Percentiles rank a stretch among this genome's conserved stretches.
These are phyloP conservation scores for Tuber calosporum DNA, from an alignment of 495 filamentous ascomycete species.

Conservation along the genomic window DNA sequence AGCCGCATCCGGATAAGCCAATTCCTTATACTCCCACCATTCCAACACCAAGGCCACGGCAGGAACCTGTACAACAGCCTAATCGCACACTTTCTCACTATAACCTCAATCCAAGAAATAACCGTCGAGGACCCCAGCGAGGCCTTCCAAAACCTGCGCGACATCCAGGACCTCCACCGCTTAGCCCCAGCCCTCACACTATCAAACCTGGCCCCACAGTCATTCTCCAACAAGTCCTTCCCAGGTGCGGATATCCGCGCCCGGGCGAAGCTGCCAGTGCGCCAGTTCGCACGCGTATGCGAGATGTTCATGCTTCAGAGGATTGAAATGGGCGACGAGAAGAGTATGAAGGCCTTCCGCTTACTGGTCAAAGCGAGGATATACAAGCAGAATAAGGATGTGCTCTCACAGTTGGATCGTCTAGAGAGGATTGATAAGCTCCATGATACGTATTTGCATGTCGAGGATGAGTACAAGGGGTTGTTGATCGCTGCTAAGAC, in stretches of 20 bases:
- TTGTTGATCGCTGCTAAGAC: slow-evolving; percentile 53
- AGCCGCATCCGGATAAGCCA: slow-evolving; percentile 80
- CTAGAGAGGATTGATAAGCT: slow-evolving; percentile 72
- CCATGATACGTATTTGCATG: slow-evolving; percentile 63
- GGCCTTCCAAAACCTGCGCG: slow-evolving; percentile 82
- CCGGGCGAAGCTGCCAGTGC: slow-evolving; percentile 66
- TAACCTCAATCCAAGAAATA: slow-evolving; percentile 64
- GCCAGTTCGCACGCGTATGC: slow-evolving; percentile 79
- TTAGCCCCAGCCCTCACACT: slow-evolving; percentile 54
- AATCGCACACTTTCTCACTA: slow-evolving; percentile 55
- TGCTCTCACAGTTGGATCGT: slow-evolving; percentile 69
- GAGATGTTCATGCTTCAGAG: slow-evolving; percentile 73
- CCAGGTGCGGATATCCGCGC: slow-evolving; percentile 56
- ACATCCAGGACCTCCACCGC: slow-evolving; percentile 69
- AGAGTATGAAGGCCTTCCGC: slow-evolving; percentile 49
- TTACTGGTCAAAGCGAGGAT: slow-evolving; percentile 56
- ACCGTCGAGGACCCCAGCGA: slow-evolving; percentile 96
- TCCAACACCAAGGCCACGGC: slow-evolving; percentile 72
- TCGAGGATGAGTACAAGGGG: slow-evolving; percentile 75
- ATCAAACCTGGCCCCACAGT: slow-evolving; percentile 43
- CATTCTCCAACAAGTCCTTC: slow-evolving; percentile 41
- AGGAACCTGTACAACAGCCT: slow-evolving; percentile 69
- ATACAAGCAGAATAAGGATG: slow-evolving; percentile 55
- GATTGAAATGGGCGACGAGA: slow-evolving; percentile 35
- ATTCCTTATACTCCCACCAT: slow-evolving; percentile 86